Evolutionary conservation across 208 protist genomes (phyloP), one percentile per base, ranked within the genome.

Genomic region (Strigomonas culicis): DNA sequence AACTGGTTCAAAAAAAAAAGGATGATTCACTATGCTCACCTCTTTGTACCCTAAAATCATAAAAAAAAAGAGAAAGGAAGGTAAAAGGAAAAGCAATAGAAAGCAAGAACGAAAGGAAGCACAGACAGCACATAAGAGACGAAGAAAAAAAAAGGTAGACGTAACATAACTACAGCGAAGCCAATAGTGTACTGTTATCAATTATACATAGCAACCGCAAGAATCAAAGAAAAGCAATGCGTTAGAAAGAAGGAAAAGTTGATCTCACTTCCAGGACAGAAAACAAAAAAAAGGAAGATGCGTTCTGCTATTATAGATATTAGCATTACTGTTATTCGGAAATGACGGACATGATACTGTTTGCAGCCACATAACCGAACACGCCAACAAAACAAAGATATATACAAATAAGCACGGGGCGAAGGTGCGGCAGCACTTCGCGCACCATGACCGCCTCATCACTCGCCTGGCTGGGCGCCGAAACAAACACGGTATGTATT

Each of bases 401-500:
- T 4, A 39, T 13, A 10, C 34, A 39, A 39, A 39, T 39, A 10
- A 39, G 34, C 4, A 39, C 4, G 4, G 34, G 34, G 34, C 34
- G 34, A 39, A 39, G 4, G 34, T 39, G 34, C 34, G 34, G 34
- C 34, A 39, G 34, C 10, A 39, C 10, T 10, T 39, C 34, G 34
- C 34, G 34, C 34, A 39, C 34, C 34, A 39, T 13, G 10, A 10
- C 34, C 10, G 34, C 4, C 34, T 39, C 34, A 39, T 10, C 34
- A 4, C 10, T 10, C 34, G 19, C 15, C 24, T 25, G 30, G n/a
- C 63, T 62, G 17, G 66, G 2, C n/a, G 27, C 11, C 1, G 60
- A 22, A 0, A 79, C 4, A 41, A 64, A 67, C 25, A 71, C 44
- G 0, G 68, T 66, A 32, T 79, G 68, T 28, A 64, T 44, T 10